A percentile compares a stretch with the other conserved stretches of the same genome.
Evolutionary conservation across 129 eudicot genomes (phyloP).

Genomic region (Artemisia annua): DNA sequence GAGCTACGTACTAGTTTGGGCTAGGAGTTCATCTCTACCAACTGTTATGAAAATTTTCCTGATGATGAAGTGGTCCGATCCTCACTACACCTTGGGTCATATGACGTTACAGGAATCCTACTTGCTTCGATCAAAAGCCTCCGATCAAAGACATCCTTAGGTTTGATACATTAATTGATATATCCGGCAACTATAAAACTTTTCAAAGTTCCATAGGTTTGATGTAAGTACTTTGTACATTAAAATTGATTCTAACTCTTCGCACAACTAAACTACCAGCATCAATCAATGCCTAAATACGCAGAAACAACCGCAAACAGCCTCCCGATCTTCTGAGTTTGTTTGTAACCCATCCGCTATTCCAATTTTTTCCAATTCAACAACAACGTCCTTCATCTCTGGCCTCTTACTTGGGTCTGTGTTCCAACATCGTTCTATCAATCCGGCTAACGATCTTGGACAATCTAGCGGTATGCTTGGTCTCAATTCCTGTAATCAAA

Average conservation of each 20-base stretch:
- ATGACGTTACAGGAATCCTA: too few relatives aligned
- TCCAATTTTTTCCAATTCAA: constrained; percentile 30
- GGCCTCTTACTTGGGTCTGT: constrained; percentile 39
- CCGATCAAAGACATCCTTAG: too few relatives aligned
- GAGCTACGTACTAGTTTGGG: too few relatives aligned
- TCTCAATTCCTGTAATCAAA: constrained; percentile 32
- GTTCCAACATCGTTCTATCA: constrained; percentile 49
- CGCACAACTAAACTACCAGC: background rate
- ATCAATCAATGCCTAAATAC: background rate
- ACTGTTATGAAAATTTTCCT: too few relatives aligned
- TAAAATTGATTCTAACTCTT: background rate
- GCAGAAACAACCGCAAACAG: constrained; percentile 21
- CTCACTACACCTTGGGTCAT: too few relatives aligned
- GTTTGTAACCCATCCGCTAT: constrained; percentile 30
- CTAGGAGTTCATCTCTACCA: too few relatives aligned
- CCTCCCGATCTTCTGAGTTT: constrained; percentile 17
- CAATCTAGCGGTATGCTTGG: constrained; percentile 45
- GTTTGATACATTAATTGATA: too few relatives aligned
- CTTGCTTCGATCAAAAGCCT: too few relatives aligned
- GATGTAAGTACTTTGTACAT: too few relatives aligned
- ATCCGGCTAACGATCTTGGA: constrained; percentile 33
- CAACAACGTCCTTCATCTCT: constrained; percentile 44
- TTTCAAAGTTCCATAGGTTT: too few relatives aligned
- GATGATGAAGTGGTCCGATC: too few relatives aligned
- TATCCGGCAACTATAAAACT: too few relatives aligned